Base-by-base conservation (phyloP, 129 eudicot genomes). In the Chrysanthemum makinoi region DNA sequence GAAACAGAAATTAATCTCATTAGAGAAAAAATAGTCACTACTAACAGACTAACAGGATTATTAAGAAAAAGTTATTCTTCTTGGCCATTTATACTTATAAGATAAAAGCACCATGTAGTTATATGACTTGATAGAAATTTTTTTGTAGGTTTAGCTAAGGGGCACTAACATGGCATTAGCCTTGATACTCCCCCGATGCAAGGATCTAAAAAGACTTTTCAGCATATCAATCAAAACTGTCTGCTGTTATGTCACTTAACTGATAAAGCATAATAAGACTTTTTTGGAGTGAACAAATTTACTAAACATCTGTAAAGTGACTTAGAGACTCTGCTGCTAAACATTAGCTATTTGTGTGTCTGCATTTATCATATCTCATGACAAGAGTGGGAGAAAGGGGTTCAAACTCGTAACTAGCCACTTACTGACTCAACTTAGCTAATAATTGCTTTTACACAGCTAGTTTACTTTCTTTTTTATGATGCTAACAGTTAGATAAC, bases 1-100 rank as follows among this genome's bases (percentile, higher is more conserved):
- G 73, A 73, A 80, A 62, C 61, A 79, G 67, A 62, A 65, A 47
- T 4, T 13, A 2, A 12, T 60, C 73, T 59, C 69, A 18, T 68
- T 57, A 59, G 54, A 57, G 73, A 66, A 57, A 22, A 10, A 1
- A 24, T 58, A 17, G 5, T 57, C 12, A 14, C 49, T 55, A 39
- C 18, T 54, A 69, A 33, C 51, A 69, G 17, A 69, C 73, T 46
- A 46, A 72, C 59, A 59, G 14, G 17, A 48, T 30, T 19, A 52
- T 22, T 39, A 17, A 28, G 30, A 16, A 73, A 47, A 24, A 26
- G 46, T 16, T 24, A 46, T 14, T 28, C 59, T 22, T 52, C 60
- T 28, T 17, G 12, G 1, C 49, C 68, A 33, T 49, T 73, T 47
- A 24, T 20, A 54, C 44, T 61, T 14, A 20, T 47, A 72, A 58